Conservation (phyloP, 2,329 filamentous ascomycete genomes). For the Iodosphaeria phyllophila region DNA sequence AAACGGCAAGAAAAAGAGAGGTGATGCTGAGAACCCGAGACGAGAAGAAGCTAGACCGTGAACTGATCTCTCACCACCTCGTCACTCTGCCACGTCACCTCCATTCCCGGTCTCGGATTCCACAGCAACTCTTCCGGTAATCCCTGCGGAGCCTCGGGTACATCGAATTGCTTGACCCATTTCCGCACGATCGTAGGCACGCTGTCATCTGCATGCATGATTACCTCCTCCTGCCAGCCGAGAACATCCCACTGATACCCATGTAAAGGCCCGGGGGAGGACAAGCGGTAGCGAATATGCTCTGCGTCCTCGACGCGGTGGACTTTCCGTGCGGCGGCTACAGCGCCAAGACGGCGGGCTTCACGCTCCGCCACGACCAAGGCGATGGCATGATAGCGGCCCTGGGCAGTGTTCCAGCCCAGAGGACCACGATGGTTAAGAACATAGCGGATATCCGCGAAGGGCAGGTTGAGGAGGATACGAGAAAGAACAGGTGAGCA, state of each 20-base stretch:
- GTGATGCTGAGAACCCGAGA: too few species aligned
- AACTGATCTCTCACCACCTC: too few species aligned
- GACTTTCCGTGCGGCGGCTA: constrained; percentile 22
- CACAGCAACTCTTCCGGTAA: too few species aligned
- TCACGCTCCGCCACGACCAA: constrained; percentile 38
- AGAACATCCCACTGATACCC: constrained; percentile 24
- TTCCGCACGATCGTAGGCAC: constrained; percentile 22
- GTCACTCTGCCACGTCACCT: too few species aligned
- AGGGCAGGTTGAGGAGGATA: constrained; percentile 51
- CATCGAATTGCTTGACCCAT: constrained; percentile 21
- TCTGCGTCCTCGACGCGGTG: constrained; percentile 16
- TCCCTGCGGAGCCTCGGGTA: too few species aligned
- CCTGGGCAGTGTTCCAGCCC: constrained; percentile 28
- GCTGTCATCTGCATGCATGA: constrained; percentile 18
- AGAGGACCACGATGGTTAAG: constrained; percentile 36
- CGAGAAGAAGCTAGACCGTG: too few species aligned
- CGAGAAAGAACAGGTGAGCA: constrained; percentile 39
- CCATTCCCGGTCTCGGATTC: too few species aligned
- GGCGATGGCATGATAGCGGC: constrained; percentile 27
- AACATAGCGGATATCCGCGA: constrained; percentile 43
- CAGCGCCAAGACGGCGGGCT: constrained; percentile 25
- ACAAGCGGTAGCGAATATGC: constrained; percentile 14
- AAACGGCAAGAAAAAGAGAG: too few species aligned
- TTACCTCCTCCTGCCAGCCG: constrained; percentile 28
- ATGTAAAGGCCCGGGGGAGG: constrained; percentile 20